Base-by-base conservation (phyloP, 2,329 filamentous ascomycete species). In the Botryotinia convoluta region DNA sequence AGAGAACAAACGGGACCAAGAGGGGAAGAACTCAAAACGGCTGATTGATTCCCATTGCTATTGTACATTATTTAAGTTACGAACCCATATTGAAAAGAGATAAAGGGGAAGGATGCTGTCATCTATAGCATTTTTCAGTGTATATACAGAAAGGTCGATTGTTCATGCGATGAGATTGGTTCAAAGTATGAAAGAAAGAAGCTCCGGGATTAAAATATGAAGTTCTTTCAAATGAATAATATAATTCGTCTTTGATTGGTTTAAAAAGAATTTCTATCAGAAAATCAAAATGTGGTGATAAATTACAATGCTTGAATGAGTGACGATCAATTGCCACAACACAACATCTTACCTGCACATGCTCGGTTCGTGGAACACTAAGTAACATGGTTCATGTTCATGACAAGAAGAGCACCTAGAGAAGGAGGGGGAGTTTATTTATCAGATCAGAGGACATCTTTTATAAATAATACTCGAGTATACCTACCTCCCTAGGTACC, bases 271-370 rank as follows among this genome's bases (percentile, higher is more conserved):
- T 63, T 63, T 63, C 61, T 44, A 29, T 63, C 61, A 63, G 37
- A 63, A 63, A 62, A 42, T 62, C 26, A 4, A 16, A n/a, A 39
- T 32, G 35, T 39, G 14, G 60, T 62, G 60, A 62, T 39, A 26
- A 39, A 39, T 26, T 62, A 39, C 37, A 26, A 62, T 62, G 60
- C 26, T 29, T 48, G 63, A 35, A 18, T 57, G 51, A 29, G 51
- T 65, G 44, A 65, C 29, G 63, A 65, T 65, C 63, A 39, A 65
- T 48, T 65, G 63, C 63, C 63, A 65, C 60, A 44, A 65, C 44
- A 48, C 51, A 57, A 29, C 51, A 57, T 57, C n/a, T 48, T 35
- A 9, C 16, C 42, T 65, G n/a, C 62, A 65, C 29, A 35, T 26
- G 42, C n/a, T 65, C 26, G 62, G 60, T 29, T 63, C 35, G 26